phyloP scores from a whole-genome alignment of 257 asterid genomes.

The Solanum sitiens region DNA sequence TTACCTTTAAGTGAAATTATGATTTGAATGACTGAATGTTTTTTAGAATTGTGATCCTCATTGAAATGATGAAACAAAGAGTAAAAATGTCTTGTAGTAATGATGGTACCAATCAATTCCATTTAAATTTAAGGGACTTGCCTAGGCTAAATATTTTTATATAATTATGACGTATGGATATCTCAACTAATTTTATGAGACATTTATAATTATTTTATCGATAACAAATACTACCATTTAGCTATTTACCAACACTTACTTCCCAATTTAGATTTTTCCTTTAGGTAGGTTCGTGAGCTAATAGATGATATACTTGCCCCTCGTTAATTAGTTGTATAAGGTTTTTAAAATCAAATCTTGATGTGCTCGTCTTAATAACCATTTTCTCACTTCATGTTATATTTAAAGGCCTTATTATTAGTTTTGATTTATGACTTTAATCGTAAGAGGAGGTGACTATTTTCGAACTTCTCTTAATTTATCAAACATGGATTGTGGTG shows the following conservation, averaged over 20 bases:
- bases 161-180: too few species aligned
- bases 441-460: background rate
- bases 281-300: background rate
- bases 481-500: too few species aligned
- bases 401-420: background rate
- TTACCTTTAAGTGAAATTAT: background rate
- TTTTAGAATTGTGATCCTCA: background rate
- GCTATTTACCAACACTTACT: background rate
- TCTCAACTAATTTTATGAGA: too few species aligned
- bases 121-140: background rate
- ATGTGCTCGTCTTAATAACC: too few species aligned
- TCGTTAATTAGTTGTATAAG: background rate
- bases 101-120: background rate
- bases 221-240: too few species aligned
- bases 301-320: background rate
- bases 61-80: background rate
- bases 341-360: background rate
- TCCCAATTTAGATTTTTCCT: background rate
- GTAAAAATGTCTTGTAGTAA: background rate
- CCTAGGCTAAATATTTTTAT: background rate
- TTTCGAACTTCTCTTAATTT: background rate
- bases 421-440: background rate
- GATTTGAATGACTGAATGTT: background rate
- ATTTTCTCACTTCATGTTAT: too few species aligned
- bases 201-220: too few species aligned